Base-by-base conservation (phyloP, 139 green algal species). In the Chlamydomonas urium region DNA sequence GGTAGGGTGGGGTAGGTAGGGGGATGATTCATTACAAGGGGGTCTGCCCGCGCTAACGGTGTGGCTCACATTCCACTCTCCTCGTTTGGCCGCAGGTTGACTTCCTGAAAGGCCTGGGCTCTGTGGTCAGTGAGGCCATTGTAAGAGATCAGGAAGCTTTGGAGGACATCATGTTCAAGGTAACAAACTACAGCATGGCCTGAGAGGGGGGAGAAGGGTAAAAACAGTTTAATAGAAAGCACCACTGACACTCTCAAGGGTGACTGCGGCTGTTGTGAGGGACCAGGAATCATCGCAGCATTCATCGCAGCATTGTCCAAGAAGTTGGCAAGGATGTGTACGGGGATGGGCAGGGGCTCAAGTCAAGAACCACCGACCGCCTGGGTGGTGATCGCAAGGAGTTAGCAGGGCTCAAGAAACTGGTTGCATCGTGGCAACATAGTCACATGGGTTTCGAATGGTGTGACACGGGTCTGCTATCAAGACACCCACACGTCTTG, bases 151-250 rank as follows among this genome's bases (percentile, higher is more conserved):
- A 63, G 19, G 53, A 63, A 3, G 65, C 33, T 8, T 65, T 81
- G 31, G 69, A 48, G 0, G 56, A 56, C 0, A 62, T 71, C 19
- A 74, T 63, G 53, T 6, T 63, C 53, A 63, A 63, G 53, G 53
- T 63, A 63, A 50, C 42, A 50, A 8, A 24, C 10, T 14, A 50
- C 42, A 14, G 10, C 14, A 14, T 50, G 14, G 10, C 42, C 42
- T 50, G 8, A 50, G 14, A 8, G 42, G 10, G 8, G 42, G 14
- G 10, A 24, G 14, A 24, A 50, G 14, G 14, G 10, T 14, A 8
- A 24, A 24, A 50, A 14, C 42, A 8, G 10, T 50, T 8, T 50
- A 50, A 8, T 50, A 8, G 8, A 24, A 50, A 50, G 10, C 42
- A 8, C 14, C 10, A 50, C 8, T 24, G 42, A 8, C 14, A 50